Conservation (phyloP, 768 basidiomycete genomes). For the Mycena capillaripes region DNA sequence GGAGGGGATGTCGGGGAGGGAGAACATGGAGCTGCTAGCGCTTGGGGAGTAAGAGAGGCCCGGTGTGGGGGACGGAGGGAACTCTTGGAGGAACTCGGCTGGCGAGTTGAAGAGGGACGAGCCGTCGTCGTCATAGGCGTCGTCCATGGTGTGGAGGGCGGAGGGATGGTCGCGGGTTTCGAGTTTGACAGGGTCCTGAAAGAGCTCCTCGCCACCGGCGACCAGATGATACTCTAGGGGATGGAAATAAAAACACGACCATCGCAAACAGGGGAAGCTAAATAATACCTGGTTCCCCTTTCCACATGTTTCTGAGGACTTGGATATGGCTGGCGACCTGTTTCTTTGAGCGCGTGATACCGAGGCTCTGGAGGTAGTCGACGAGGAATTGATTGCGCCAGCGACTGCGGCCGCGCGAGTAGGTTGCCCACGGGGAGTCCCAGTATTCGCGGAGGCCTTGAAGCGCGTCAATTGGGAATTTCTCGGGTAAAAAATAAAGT, state of each 20-base stretch:
- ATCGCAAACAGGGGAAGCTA: slow-evolving; percentile 23
- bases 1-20: slow-evolving; percentile 25
- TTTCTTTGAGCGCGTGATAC: slow-evolving; percentile 84
- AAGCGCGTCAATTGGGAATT: slow-evolving; percentile 14
- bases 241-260: slow-evolving; percentile 27
- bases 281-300: slow-evolving; percentile 78
- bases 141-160: slow-evolving; percentile 63
- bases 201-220: slow-evolving; percentile 84
- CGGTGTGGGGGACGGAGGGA: slow-evolving; percentile 63
- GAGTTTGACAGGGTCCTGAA: slow-evolving; percentile 67
- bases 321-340: slow-evolving; percentile 93
- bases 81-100: slow-evolving; percentile 58
- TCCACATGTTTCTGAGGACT: slow-evolving; percentile 90
- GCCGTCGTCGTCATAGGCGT: slow-evolving; percentile 55
- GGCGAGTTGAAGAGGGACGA: slow-evolving; percentile 63
- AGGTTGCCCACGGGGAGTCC: slow-evolving; percentile 86
- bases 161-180: slow-evolving; percentile 57
- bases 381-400: slow-evolving; percentile 91
- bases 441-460: slow-evolving; percentile 83
- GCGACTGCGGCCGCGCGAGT: slow-evolving; percentile 78
- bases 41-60: slow-evolving; percentile 37
- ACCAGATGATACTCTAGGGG: slow-evolving; percentile 80
- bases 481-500: neutral
- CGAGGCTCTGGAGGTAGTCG: slow-evolving; percentile 79
- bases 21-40: slow-evolving; percentile 31